Evolutionary conservation across 2,329 filamentous ascomycete species (phyloP).

Genomic region (Teratosphaeria gauchensis): DNA sequence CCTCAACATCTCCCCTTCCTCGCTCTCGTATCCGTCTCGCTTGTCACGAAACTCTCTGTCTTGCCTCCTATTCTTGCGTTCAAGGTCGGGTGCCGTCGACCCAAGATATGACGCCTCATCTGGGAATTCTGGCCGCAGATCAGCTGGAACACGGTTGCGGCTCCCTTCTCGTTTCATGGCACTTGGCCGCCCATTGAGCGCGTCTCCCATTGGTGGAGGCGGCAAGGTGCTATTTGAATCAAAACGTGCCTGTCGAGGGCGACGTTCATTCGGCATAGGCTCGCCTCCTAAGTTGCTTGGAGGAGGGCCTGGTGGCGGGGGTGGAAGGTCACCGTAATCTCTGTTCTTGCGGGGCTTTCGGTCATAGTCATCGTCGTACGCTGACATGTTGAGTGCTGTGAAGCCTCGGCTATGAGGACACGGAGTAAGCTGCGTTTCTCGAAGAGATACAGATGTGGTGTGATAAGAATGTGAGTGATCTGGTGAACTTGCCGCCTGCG

Average conservation of each 20-base stretch:
- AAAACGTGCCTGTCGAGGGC: background rate
- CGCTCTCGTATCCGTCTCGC: slow-evolving; percentile 28
- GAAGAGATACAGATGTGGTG: background rate
- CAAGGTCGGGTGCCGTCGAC: slow-evolving; percentile 22
- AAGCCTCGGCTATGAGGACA: background rate
- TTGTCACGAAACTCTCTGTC: slow-evolving; percentile 25
- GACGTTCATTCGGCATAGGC: background rate
- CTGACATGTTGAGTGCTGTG: background rate
- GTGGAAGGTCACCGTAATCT: background rate
- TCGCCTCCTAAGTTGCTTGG: background rate
- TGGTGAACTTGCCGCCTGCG: too few species aligned
- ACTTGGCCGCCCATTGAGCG: slow-evolving; percentile 11
- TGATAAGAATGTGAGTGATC: background rate
- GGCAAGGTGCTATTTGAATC: slow-evolving; percentile 11
- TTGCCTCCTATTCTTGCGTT: slow-evolving; percentile 21
- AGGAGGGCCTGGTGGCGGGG: background rate
- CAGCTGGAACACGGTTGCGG: slow-evolving; percentile 19
- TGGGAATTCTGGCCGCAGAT: slow-evolving; percentile 23
- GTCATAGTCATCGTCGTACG: background rate
- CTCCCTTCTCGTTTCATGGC: slow-evolving; percentile 25
- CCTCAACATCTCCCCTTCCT: slow-evolving; percentile 26
- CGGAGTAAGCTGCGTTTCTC: background rate
- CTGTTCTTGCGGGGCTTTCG: background rate
- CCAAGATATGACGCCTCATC: slow-evolving; percentile 26
- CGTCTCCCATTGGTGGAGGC: slow-evolving; percentile 24